phyloP scores from a whole-genome alignment of 345 rosid species.

The Gossypium australe region DNA sequence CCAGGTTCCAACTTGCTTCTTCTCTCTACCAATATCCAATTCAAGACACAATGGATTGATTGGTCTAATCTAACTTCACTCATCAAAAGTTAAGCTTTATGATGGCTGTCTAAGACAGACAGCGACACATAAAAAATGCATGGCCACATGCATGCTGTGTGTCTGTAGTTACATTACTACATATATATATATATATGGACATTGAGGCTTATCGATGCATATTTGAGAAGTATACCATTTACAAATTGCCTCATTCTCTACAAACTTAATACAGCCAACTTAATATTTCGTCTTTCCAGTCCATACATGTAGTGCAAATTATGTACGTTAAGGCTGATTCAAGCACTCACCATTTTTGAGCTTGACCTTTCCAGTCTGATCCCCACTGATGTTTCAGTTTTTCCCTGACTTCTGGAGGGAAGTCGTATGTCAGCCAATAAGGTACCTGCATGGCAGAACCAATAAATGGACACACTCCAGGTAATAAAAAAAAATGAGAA shows the following conservation, averaged over 20 bases:
- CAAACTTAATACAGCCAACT: slow-evolving; percentile 8
- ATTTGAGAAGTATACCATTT: not conserved
- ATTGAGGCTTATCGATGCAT: not conserved
- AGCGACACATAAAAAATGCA: not conserved
- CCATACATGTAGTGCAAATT: not conserved
- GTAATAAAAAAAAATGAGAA: not conserved
- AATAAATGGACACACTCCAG: not conserved
- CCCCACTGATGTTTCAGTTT: slow-evolving; percentile 82
- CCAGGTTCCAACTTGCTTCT: not conserved
- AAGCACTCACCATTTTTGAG: slow-evolving; percentile 79
- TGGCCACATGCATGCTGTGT: not conserved
- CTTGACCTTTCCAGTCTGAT: slow-evolving; percentile 95
- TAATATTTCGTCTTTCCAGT: not conserved
- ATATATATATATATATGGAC: not conserved
- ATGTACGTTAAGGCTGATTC: not conserved
- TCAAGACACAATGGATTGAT: not conserved
- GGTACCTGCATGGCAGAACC: slow-evolving; percentile 45
- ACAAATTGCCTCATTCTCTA: not conserved
- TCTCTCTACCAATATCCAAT: not conserved
- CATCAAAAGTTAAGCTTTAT: not conserved
- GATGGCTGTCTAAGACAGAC: not conserved
- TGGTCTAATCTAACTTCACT: not conserved
- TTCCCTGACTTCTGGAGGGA: slow-evolving; percentile 84
- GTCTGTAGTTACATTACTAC: not conserved
- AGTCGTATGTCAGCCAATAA: slow-evolving; percentile 83